These are phyloP conservation scores for Aspergillus amoenus DNA, from an alignment of 2,329 filamentous ascomycete genomes.

Conservation along the genomic window DNA sequence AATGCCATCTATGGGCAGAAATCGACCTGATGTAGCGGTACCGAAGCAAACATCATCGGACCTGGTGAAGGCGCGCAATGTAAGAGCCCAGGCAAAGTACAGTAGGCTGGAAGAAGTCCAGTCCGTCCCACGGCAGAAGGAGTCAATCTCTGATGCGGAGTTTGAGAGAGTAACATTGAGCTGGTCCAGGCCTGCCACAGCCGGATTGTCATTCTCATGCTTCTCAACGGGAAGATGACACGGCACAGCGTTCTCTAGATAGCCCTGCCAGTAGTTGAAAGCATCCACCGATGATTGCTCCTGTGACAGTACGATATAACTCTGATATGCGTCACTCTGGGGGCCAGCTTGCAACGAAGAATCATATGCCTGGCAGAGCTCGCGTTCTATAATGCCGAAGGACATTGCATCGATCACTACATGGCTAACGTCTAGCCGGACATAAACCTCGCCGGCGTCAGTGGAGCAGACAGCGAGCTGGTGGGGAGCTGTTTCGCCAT, in stretches of 20 bases:
- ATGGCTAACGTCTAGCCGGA: background rate
- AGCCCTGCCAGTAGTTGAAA: background rate
- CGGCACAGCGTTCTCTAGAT: background rate
- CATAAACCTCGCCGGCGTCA: background rate
- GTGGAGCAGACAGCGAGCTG: background rate
- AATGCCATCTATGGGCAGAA: background rate
- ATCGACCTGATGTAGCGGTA: background rate
- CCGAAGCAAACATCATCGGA: background rate
- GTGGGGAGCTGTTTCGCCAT: background rate
- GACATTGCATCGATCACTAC: background rate
- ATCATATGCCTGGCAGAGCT: background rate
- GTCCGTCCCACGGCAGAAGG: background rate
- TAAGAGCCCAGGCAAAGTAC: background rate
- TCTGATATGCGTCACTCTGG: background rate
- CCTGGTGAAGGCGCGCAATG: background rate
- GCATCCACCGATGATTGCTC: background rate
- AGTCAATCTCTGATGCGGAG: background rate
- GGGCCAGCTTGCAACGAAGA: background rate
- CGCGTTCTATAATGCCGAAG: background rate
- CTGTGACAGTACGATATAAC: background rate
- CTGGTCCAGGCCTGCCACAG: too few relatives aligned
- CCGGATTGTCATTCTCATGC: too few relatives aligned
- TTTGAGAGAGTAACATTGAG: background rate
- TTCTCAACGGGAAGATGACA: background rate
- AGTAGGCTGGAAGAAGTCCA: background rate